These are phyloP conservation scores for Penicillium odoratum DNA, from an alignment of 495 filamentous ascomycete genomes.

Conservation along the genomic window DNA sequence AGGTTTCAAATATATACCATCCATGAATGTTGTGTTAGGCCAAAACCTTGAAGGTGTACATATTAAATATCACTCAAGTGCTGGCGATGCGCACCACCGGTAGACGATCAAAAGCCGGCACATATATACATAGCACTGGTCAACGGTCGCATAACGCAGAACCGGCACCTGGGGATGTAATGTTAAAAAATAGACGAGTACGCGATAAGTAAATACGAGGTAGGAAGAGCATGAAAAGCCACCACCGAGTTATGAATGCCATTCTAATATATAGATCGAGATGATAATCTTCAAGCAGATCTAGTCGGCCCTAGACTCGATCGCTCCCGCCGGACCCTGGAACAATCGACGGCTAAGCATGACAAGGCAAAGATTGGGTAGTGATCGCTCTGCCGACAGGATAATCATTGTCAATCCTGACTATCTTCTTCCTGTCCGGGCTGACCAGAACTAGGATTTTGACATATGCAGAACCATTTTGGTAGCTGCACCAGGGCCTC, in stretches of 20 bases:
- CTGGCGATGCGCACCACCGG: too few species aligned
- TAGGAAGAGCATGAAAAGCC: background rate
- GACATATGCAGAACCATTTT: conserved; percentile 13
- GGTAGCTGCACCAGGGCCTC: conserved; percentile 3
- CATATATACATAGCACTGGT: too few species aligned
- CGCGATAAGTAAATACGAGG: background rate
- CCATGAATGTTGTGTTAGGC: too few species aligned
- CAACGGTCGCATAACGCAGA: too few species aligned
- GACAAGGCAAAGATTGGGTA: conserved; percentile 27
- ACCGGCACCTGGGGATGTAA: too few species aligned
- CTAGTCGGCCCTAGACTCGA: background rate
- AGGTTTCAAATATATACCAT: too few species aligned
- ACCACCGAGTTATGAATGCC: background rate
- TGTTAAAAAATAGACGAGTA: too few species aligned
- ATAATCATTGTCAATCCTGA: conserved; percentile 31
- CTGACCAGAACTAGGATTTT: conserved; percentile 13
- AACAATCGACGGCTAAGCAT: conserved; percentile 26
- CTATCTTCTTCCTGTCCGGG: conserved; percentile 22
- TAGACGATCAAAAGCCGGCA: too few species aligned
- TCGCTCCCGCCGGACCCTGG: conserved; percentile 19
- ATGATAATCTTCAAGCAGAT: background rate
- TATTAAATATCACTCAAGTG: too few species aligned
- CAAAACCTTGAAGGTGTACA: too few species aligned
- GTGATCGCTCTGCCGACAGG: conserved; percentile 26
- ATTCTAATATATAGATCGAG: background rate